Conservation (phyloP, 139 green algal genomes). For the Dunaliella primolecta region DNA sequence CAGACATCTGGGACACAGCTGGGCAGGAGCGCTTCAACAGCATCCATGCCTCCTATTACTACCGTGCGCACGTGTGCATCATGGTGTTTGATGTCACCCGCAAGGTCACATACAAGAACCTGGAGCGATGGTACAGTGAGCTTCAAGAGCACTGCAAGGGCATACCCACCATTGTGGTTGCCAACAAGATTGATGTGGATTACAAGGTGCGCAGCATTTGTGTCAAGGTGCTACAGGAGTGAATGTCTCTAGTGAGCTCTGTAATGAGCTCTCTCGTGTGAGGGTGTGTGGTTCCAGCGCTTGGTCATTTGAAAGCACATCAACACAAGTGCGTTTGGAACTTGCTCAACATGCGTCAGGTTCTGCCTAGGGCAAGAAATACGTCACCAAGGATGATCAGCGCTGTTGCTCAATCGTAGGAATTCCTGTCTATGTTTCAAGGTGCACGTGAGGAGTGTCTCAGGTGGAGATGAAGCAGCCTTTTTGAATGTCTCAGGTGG, state of each 20-base stretch:
- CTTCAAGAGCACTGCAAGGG: conserved; percentile 56
- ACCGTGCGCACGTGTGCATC: conserved; percentile 65
- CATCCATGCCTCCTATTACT: conserved; percentile 69
- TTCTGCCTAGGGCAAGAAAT: too few species aligned
- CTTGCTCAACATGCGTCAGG: too few species aligned
- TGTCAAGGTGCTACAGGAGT: too few species aligned
- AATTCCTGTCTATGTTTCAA: too few species aligned
- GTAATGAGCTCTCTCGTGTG: too few species aligned
- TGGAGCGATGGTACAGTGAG: conserved; percentile 43
- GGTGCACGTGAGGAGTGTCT: too few species aligned
- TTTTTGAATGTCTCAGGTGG: too few species aligned
- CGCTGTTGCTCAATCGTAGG: too few species aligned
- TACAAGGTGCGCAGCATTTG: conserved; percentile 45
- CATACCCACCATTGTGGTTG: conserved; percentile 62
- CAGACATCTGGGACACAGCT: conserved; percentile 68
- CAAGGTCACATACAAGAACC: conserved; percentile 68
- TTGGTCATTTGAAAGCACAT: not conserved
- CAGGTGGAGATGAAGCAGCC: too few species aligned
- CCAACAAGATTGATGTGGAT: conserved; percentile 73
- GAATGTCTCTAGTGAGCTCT: too few species aligned
- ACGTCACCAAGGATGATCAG: too few species aligned
- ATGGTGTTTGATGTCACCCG: conserved; percentile 73
- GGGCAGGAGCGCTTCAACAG: conserved; percentile 70
- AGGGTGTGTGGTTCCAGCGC: not conserved
- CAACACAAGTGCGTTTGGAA: too few species aligned